Percentiles rank a stretch among this genome's conserved stretches.
Conservation (phyloP, 495 filamentous ascomycete genomes). For the Lophiostoma macrostomum region DNA sequence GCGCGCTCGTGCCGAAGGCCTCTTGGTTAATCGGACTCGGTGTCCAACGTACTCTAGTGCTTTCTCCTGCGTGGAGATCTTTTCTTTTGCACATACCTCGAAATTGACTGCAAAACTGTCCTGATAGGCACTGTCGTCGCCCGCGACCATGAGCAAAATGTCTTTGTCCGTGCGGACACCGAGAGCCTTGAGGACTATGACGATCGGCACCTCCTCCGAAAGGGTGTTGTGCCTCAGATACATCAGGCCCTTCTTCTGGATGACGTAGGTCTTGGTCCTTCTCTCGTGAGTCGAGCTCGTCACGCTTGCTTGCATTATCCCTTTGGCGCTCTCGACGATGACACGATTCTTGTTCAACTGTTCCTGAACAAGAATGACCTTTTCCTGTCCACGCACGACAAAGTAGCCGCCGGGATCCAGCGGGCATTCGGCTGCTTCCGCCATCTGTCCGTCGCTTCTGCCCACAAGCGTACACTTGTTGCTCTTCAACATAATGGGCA, state of each 20-base stretch:
- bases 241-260: constrained; percentile 86
- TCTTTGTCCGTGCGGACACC: constrained; percentile 92
- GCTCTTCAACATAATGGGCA: constrained; percentile 96
- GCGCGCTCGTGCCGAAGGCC: constrained; percentile 54
- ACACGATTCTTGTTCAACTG: constrained; percentile 98
- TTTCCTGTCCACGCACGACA: constrained; percentile 80
- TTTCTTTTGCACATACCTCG: constrained; percentile 77
- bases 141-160: constrained; percentile 82
- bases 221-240: constrained; percentile 90
- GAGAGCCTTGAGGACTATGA: constrained; percentile 87
- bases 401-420: constrained; percentile 98
- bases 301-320: constrained; percentile 92
- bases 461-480: constrained; percentile 81
- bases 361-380: constrained; percentile 97
- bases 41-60: constrained; percentile 86
- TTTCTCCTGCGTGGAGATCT: constrained; percentile 87
- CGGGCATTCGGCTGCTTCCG: constrained; percentile 84
- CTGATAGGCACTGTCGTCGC: constrained; percentile 79
- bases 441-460: constrained; percentile 80
- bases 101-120: constrained; percentile 94
- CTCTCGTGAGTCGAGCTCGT: constrained; percentile 87
- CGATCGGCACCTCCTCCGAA: constrained; percentile 87
- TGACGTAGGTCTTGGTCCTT: constrained; percentile 94
- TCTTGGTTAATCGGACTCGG: constrained; percentile 78
- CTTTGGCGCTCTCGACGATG: constrained; percentile 92